Base-by-base conservation (phyloP, 176 grass and related monocot genomes). In the Melocanna baccifera region DNA sequence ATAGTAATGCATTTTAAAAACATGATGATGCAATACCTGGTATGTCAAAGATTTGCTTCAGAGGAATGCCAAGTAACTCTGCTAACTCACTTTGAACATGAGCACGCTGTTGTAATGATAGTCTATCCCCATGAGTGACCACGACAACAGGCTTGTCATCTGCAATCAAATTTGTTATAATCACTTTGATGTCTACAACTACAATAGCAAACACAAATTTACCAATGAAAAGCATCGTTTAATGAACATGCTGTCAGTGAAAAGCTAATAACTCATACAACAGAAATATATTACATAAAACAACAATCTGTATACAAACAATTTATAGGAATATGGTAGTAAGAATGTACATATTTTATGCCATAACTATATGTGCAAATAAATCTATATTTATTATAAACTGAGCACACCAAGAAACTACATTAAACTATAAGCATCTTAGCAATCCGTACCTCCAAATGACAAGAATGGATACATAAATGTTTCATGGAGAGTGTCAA, bases 401-500 rank as follows among this genome's bases (percentile, higher is more conserved):
- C 34, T n/a, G 39, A 56, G 29, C 11, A 85, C 26, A 63, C 14
- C 30, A 43, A 57, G 45, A 48, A 88, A 83, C 32, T n/a, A 79
- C 15, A 53, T 19, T 43, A 69, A 63, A 11, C 10, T 80, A 58
- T 13, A 67, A 65, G 13, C 45, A 88, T 72, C 46, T 70, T 76
- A 77, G 30, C 18, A 37, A 66, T 50, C 1, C 61, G 1, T 63
- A 97, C 94, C 92, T 92, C 83, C 88, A 77, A 94, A 89, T 28
- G 90, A 88, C 50, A 97, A 80, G 88, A 94, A 92, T 74, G 88
- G 88, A 77, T 89, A 88, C 42, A 78, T 92, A 75, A 94, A 97
- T 48, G 88, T 91, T 72, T 87, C 51, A 22, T 25, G 61, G 71
- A 94, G 55, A 9, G 87, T 72, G n/a, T 92, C 81, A 71, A 85